A percentile compares a stretch with the other conserved stretches of the same genome.
These are phyloP conservation scores for Podaxis sp. DNA, from an alignment of 768 basidiomycete species.

Conservation along the genomic window DNA sequence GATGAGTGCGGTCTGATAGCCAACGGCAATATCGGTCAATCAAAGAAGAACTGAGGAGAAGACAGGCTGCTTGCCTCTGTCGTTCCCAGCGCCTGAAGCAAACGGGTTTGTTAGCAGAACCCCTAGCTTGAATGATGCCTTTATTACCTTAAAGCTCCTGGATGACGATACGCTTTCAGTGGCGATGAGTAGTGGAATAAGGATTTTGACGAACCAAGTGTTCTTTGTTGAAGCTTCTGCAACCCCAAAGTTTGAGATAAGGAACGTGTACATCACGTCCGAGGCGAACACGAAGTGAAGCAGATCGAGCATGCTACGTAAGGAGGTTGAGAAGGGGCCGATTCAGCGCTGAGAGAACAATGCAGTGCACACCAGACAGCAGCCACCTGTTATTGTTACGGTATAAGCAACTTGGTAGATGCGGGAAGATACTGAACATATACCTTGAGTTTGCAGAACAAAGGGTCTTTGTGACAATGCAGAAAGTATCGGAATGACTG, in stretches of 20 bases:
- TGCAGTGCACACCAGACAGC: not conserved
- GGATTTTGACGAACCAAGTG: not conserved
- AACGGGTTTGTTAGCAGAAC: not conserved
- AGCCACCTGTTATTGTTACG: not conserved
- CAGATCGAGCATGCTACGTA: not conserved
- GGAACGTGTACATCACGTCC: constrained; percentile 5
- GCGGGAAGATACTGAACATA: not conserved
- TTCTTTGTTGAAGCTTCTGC: constrained; percentile 1
- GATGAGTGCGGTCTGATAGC: not conserved
- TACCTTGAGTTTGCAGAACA: constrained; percentile 3
- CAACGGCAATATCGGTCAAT: not conserved
- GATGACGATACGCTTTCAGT: not conserved
- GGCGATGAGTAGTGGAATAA: not conserved
- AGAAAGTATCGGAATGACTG: constrained; percentile 8
- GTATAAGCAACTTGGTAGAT: not conserved
- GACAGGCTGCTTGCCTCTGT: constrained; percentile 1
- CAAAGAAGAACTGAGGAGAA: not conserved
- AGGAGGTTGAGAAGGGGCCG: not conserved
- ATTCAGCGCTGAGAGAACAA: not conserved
- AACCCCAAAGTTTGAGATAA: constrained; percentile 6
- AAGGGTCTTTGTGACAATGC: not conserved
- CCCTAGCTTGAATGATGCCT: no score
- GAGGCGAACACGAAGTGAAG: constrained; percentile 9
- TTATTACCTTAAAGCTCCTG: constrained; percentile 11
- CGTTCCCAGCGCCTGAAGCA: constrained; percentile 4